These are phyloP conservation scores for Elymus sibiricus DNA, from an alignment of 176 grass and related monocot genomes.

Conservation along the genomic window DNA sequence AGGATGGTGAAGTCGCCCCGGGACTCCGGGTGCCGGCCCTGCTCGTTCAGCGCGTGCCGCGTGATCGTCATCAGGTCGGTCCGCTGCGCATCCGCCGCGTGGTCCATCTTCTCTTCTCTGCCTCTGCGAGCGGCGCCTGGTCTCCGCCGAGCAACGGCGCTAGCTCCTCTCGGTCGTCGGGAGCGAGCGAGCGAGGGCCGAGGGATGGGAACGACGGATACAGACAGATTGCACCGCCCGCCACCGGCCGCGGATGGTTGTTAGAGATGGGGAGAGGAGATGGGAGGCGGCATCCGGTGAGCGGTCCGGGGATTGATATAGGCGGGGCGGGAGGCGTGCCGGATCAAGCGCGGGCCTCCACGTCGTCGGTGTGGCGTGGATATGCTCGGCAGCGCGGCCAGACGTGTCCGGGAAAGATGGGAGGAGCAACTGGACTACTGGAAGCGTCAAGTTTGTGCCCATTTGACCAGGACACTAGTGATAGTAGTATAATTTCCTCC, in stretches of 20 bases:
- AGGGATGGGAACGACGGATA: not conserved
- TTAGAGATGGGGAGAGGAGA: not conserved
- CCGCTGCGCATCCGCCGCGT: constrained; percentile 73
- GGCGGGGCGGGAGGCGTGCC: not conserved
- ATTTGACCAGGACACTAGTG: not conserved
- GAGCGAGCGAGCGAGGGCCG: not conserved
- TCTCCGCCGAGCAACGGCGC: too few relatives aligned
- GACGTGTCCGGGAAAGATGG: constrained; percentile 8
- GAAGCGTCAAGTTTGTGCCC: not conserved
- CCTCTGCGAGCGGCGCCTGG: too few relatives aligned
- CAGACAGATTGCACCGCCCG: not conserved
- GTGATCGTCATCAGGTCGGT: constrained; percentile 99
- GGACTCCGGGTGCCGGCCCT: constrained; percentile 68
- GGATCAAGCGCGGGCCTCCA: not conserved
- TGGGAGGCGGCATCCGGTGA: constrained; percentile 8
- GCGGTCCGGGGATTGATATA: constrained; percentile 15
- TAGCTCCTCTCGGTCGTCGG: not conserved
- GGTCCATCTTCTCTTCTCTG: constrained; percentile 53
- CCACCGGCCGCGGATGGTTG: not conserved
- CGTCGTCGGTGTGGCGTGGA: constrained; percentile 21
- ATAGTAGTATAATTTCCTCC: too few relatives aligned
- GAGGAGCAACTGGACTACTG: not conserved
- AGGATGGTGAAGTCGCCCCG: constrained; percentile 96
- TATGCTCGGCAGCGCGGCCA: constrained; percentile 5
- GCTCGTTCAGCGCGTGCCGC: constrained; percentile 93